These are phyloP conservation scores for Chrysochromulina parva DNA, from an alignment of 78 protist species.

Conservation along the genomic window DNA sequence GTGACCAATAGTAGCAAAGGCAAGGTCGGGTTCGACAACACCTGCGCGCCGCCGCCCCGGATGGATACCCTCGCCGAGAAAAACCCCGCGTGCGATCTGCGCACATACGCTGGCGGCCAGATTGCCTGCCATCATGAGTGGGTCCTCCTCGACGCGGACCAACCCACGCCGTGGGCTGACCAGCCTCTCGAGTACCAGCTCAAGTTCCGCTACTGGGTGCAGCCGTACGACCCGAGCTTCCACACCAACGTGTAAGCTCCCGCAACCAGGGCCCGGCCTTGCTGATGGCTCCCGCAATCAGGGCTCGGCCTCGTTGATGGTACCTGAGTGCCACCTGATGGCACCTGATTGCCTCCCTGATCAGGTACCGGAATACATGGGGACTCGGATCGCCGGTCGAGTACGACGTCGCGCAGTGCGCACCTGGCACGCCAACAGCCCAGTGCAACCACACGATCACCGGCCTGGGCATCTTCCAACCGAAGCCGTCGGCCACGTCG, in stretches of 20 bases:
- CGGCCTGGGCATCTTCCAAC: not conserved
- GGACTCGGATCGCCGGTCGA: not conserved
- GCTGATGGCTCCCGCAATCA: no score
- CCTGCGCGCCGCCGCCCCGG: not conserved
- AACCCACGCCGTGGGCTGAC: not conserved
- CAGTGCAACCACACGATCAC: not conserved
- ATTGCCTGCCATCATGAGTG: not conserved
- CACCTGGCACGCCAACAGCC: not conserved
- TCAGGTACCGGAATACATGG: not conserved
- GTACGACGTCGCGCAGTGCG: constrained; percentile 10
- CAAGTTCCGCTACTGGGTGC: not conserved
- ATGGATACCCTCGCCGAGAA: not conserved
- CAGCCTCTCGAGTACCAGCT: not conserved
- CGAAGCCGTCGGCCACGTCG: not conserved
- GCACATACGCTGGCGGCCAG: not conserved
- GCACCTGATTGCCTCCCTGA: no score
- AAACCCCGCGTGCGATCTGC: not conserved
- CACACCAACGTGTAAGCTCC: not conserved
- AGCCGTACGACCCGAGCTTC: not conserved
- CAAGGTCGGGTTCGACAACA: not conserved
- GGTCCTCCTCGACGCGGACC: not conserved
- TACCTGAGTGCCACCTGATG: no score
- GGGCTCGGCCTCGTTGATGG: no score
- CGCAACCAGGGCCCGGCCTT: no score
- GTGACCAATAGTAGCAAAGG: not conserved